Percentiles rank a stretch among this genome's conserved stretches.
These are phyloP conservation scores for Penicillium salamii DNA, from an alignment of 495 filamentous ascomycete genomes.

Conservation along the genomic window DNA sequence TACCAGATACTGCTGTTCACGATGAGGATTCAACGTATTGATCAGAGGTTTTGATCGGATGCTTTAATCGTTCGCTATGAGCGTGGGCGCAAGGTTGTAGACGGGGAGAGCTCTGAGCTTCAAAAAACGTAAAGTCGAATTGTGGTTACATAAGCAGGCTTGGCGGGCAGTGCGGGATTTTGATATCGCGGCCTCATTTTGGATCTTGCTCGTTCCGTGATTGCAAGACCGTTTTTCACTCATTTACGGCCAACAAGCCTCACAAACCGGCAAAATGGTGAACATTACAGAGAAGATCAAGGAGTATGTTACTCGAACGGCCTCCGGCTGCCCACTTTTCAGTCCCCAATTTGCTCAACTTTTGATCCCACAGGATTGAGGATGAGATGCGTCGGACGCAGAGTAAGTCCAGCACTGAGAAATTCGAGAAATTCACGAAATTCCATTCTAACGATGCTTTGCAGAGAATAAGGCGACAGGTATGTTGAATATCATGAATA, in stretches of 20 bases:
- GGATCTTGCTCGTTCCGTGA: neutral
- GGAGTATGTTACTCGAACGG: constrained; percentile 58
- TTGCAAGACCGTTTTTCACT: neutral
- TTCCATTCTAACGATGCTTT: constrained; percentile 37
- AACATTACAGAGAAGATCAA: constrained; percentile 99
- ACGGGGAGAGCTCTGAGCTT: constrained; percentile 7
- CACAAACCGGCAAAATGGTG: constrained; percentile 74
- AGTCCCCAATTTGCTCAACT: constrained; percentile 10
- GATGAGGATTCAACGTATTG: no score
- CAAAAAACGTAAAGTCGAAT: constrained; percentile 5
- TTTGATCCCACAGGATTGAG: constrained; percentile 71
- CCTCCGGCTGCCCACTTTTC: neutral
- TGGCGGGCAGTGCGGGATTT: constrained; percentile 20
- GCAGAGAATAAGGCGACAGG: constrained; percentile 99
- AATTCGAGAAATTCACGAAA: constrained; percentile 16
- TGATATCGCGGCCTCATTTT: constrained; percentile 2
- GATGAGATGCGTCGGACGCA: constrained; percentile 99
- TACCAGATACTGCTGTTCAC: no score
- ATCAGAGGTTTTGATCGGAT: no score
- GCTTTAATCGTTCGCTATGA: no score
- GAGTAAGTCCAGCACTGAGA: constrained; percentile 54
- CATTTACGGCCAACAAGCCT: constrained; percentile 24
- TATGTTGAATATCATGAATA: constrained; percentile 40
- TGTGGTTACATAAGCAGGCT: constrained; percentile 27
- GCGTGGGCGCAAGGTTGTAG: neutral